Evolutionary conservation across 192 early-diverging fungal species (phyloP).

Genomic region (Bifiguratus adelaidae): DNA sequence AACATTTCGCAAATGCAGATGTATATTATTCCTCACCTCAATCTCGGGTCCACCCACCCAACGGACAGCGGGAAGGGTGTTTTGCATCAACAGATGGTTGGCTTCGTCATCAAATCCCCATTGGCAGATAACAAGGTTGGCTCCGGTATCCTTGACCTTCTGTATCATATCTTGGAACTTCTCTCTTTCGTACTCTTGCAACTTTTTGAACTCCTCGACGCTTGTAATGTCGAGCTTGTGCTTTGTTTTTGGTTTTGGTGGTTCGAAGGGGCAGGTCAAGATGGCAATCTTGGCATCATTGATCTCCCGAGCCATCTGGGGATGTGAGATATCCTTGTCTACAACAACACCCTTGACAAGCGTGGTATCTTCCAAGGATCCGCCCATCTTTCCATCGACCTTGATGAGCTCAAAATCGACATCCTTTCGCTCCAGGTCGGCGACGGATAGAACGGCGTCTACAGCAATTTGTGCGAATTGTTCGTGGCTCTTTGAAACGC

Average conservation of each 20-base stretch:
- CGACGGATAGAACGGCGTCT: slow-evolving; percentile 93
- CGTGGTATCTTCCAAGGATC: slow-evolving; percentile 85
- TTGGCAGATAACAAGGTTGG: slow-evolving; percentile 98
- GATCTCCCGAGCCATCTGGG: slow-evolving; percentile 98
- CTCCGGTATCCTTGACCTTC: slow-evolving; percentile 95
- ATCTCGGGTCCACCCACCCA: slow-evolving; percentile 99
- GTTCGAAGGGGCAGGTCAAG: slow-evolving; percentile 98
- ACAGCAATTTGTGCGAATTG: slow-evolving; percentile 98
- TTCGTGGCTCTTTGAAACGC: slow-evolving; percentile 97
- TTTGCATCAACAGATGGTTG: slow-evolving; percentile 97
- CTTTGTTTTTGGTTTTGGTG: slow-evolving; percentile 99
- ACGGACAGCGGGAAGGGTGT: slow-evolving; percentile 92
- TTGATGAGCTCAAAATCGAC: slow-evolving; percentile 99
- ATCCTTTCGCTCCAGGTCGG: slow-evolving; percentile 97
- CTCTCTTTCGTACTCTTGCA: slow-evolving; percentile 91
- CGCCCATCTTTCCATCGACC: slow-evolving; percentile 97
- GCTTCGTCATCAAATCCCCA: slow-evolving; percentile 99
- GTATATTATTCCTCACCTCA: slow-evolving; percentile 44
- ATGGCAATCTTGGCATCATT: slow-evolving; percentile 96
- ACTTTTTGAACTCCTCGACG: slow-evolving; percentile 96
- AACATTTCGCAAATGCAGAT: neutral
- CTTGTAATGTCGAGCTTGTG: slow-evolving; percentile 98
- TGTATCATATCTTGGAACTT: slow-evolving; percentile 97
- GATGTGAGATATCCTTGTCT: slow-evolving; percentile 99
- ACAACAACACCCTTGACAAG: slow-evolving; percentile 97